phyloP scores from a whole-genome alignment of 306 rosid genomes.

The Medicago ruthenica region DNA sequence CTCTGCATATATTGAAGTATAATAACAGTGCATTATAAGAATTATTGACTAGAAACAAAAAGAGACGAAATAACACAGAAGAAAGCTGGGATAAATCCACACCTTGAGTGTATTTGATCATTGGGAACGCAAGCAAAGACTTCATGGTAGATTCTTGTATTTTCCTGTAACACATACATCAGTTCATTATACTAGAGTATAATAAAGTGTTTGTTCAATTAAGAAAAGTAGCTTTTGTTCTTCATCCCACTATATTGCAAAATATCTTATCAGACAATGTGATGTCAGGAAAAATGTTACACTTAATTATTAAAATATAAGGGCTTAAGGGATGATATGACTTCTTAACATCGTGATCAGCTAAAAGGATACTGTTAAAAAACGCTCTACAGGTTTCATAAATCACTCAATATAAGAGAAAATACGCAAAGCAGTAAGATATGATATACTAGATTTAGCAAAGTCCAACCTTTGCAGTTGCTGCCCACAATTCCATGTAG shows the following conservation, averaged over 20 bases:
- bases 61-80: neutral
- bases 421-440: constrained; percentile 9
- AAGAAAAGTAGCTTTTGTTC: neutral
- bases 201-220: constrained; percentile 9
- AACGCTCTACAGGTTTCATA: neutral
- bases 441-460: constrained; percentile 4
- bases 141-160: constrained; percentile 79
- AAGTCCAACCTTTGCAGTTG: constrained; percentile 84
- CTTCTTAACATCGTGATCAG: constrained; percentile 15
- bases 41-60: neutral
- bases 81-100: constrained; percentile 15
- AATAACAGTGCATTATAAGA: neutral
- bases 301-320: constrained; percentile 18
- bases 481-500: constrained; percentile 85
- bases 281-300: constrained; percentile 12
- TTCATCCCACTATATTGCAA: too few species aligned
- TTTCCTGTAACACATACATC: constrained; percentile 59
- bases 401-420: neutral
- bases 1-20: constrained; percentile 51
- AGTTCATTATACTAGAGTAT: constrained; percentile 32
- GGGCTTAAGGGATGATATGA: constrained; percentile 20
- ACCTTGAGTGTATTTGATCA: constrained; percentile 90
- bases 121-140: constrained; percentile 88
- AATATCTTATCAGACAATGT: neutral
- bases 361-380: neutral